A percentile compares a stretch with the other conserved stretches of the same genome.
These are phyloP conservation scores for Lactarius trivialis DNA, from an alignment of 768 basidiomycete species.

Conservation along the genomic window DNA sequence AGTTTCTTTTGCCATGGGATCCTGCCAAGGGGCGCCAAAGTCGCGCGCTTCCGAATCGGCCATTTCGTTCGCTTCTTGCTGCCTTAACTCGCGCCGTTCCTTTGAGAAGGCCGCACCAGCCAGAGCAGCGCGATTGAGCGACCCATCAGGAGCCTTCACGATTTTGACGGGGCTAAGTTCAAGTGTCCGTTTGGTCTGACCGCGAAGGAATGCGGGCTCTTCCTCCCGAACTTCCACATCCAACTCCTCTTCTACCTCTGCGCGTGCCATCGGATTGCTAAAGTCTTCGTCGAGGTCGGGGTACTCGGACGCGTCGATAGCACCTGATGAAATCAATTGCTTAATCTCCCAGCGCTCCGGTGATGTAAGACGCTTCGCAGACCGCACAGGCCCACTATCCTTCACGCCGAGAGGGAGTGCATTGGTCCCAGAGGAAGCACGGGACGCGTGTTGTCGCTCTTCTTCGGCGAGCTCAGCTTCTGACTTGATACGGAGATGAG, in stretches of 20 bases:
- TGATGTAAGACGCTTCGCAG: constrained; percentile 85
- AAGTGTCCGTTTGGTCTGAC: constrained; percentile 92
- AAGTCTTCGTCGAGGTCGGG: constrained; percentile 89
- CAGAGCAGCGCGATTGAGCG: constrained; percentile 90
- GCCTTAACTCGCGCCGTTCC: constrained; percentile 88
- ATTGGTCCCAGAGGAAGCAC: constrained; percentile 76
- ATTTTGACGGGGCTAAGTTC: constrained; percentile 97
- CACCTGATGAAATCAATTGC: constrained; percentile 94
- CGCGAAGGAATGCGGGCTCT: constrained; percentile 91
- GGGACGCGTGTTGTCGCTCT: constrained; percentile 55
- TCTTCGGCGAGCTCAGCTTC: constrained; percentile 86
- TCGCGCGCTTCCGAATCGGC: constrained; percentile 93
- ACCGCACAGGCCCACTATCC: constrained; percentile 52
- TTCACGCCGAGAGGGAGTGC: constrained; percentile 67
- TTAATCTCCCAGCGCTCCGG: constrained; percentile 99
- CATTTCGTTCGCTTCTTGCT: constrained; percentile 90
- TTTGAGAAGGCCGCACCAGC: constrained; percentile 91
- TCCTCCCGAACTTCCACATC: constrained; percentile 97
- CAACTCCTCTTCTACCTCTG: constrained; percentile 91
- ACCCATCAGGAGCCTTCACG: constrained; percentile 97
- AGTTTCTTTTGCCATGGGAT: constrained; percentile 87
- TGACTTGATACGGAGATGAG: constrained; percentile 89
- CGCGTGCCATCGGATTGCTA: constrained; percentile 64
- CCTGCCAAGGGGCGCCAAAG: constrained; percentile 94
- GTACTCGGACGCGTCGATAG: constrained; percentile 86